Base-by-base conservation (phyloP, 2,329 filamentous ascomycete species). In the Exophiala spinifera region DNA sequence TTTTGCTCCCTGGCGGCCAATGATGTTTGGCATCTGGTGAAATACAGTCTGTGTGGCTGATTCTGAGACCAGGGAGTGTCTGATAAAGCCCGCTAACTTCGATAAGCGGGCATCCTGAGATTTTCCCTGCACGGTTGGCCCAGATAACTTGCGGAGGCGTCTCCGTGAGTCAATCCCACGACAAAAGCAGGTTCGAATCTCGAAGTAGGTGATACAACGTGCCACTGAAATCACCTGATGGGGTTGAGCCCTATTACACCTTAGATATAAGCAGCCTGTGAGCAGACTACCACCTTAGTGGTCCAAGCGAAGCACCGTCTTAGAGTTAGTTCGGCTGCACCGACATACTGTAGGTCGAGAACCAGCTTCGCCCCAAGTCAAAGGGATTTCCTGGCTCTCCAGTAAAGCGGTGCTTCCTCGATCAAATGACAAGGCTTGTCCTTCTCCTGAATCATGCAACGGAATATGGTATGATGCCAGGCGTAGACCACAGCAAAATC, bases 381-480 rank as follows among this genome's bases (percentile, higher is more conserved):
- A 25, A 4, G 23, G 23, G 23, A n/a, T n/a, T 25, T 25, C 23
- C 23, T 25, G 23, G 3, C 7, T 25, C 4, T 3, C 23, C 23
- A 4, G 23, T 25, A 3, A 7, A 25, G 23, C 7, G 23, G 23
- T 7, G 23, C 23, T 25, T 3, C 23, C 23, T 25, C 23, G 23
- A 25, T 25, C 4, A 3, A 25, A 7, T 4, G 23, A 7, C 23
- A 25, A 25, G 23, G 7, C 10, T 31, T 10, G n/a, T 10, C 28
- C 28, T 31, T 31, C 8, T 31, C 8, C 28, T 31, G 28, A 31
- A 7, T 31, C 28, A 31, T 31, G 6, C 28, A 31, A 10, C 6
- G 3, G 28, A n/a, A n/a, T n/a, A n/a, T n/a, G n/a, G n/a, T n/a
- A n/a, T 58, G 15, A 65, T 71, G 5, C 76, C 76, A 3, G 69